These are phyloP conservation scores for Maudiozyma humilis DNA, from an alignment of 1,139 yeast genomes.

Conservation along the genomic window DNA sequence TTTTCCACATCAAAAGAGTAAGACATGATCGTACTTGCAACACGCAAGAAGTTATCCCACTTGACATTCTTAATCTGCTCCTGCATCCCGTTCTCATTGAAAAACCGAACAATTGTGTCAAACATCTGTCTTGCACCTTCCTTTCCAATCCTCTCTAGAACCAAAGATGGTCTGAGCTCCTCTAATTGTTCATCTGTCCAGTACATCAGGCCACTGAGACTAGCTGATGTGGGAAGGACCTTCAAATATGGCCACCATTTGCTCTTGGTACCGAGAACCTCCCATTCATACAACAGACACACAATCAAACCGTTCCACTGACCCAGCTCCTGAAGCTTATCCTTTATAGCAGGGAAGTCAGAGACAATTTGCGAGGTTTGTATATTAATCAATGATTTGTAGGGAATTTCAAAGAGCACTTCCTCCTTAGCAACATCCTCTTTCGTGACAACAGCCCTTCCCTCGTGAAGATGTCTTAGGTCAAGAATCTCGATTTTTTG, in stretches of 20 bases:
- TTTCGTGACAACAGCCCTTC: constrained; percentile 67
- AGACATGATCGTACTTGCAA: constrained; percentile 64
- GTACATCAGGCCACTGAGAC: constrained; percentile 66
- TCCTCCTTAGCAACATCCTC: constrained; percentile 54
- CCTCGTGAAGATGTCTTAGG: constrained; percentile 50
- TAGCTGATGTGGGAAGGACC: constrained; percentile 47
- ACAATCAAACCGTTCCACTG: constrained; percentile 77
- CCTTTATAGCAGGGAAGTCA: constrained; percentile 34
- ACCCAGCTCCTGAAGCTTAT: constrained; percentile 38
- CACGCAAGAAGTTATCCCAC: constrained; percentile 52
- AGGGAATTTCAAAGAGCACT: constrained; percentile 60
- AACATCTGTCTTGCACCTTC: constrained; percentile 59
- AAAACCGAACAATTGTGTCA: constrained; percentile 20
- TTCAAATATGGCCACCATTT: constrained; percentile 65
- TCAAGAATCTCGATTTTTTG: constrained; percentile 54
- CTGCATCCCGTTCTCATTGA: constrained; percentile 10
- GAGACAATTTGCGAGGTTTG: constrained; percentile 44
- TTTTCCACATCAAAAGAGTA: constrained; percentile 59
- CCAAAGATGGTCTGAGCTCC: constrained; percentile 58
- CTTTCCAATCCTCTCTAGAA: constrained; percentile 62
- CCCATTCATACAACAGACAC: constrained; percentile 51
- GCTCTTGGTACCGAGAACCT: constrained; percentile 37
- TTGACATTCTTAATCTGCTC: constrained; percentile 22
- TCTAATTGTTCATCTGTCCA: constrained; percentile 52
- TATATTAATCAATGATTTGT: constrained; percentile 48